Base-by-base conservation (phyloP, 2,329 filamentous ascomycete genomes). In the Aspergillus tubingensis region DNA sequence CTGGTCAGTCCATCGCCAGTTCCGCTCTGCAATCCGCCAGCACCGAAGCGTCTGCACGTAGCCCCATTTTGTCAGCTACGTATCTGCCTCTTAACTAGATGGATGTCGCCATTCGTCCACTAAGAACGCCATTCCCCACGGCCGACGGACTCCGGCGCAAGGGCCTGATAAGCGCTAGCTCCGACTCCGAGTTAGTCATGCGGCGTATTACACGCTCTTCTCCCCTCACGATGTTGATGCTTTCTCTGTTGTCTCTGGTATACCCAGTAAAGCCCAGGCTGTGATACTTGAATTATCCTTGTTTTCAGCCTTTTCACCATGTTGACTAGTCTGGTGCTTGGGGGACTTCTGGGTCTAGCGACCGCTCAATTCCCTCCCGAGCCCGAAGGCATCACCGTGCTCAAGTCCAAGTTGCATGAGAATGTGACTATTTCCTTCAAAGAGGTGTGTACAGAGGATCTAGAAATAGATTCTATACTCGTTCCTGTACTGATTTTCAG, bases 361-460 rank as follows among this genome's bases (percentile, higher is more conserved):
- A 27, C 15, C n/a, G 52, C 52, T 6, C 52, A 54, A 21, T 54
- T 54, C 10, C 52, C 52, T 19, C 38, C 52, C 23, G 27, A 54
- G n/a, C 52, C 39, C 1, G 52, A 44, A 23, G 52, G 39, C 6
- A 38, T 54, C 13, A 54, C 52, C 5, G 39, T 54, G 5, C 38
- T 54, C 23, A 23, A 54, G 15, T 54, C 52, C n/a, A 41, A 54
- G n/a, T 23, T 54, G 15, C 52, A 54, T 30, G 52, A 54, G 15
- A 43, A 30, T 38, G 52, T 54, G 52, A 30, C 36, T 0, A 43
- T 54, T 30, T 54, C 52, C 4, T 54, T 43, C 38, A 54, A 54
- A 32, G 52, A 54, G 52, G 52, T 54, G 23, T 17, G 36, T 19
- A 30, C 39, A 6, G 3, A 27, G 11, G 11, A 13, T 5, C 49